These are phyloP conservation scores for Capronia americana DNA, from an alignment of 2,329 filamentous ascomycete species.

Conservation along the genomic window DNA sequence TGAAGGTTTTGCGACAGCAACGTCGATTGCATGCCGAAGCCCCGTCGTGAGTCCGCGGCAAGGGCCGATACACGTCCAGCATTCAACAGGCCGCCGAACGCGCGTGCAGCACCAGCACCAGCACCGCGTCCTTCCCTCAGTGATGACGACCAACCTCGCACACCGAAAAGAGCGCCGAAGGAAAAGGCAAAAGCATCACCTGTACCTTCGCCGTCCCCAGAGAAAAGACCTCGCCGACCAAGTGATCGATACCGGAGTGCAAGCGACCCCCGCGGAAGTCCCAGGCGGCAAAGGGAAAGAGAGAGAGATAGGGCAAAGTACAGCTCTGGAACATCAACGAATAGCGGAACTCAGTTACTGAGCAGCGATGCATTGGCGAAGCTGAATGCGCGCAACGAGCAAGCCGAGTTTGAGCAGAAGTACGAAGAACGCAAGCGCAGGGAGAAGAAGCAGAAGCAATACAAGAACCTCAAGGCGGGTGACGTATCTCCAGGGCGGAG, in stretches of 20 bases:
- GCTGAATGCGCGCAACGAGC: slow-evolving; percentile 68
- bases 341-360: slow-evolving; percentile 53
- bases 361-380: slow-evolving; percentile 67
- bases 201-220: slow-evolving; percentile 33
- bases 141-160: slow-evolving; percentile 22
- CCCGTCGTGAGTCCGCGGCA: slow-evolving; percentile 40
- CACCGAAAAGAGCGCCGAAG: slow-evolving; percentile 31
- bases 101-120: slow-evolving; percentile 38
- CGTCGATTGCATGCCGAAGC: slow-evolving; percentile 39
- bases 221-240: slow-evolving; percentile 29
- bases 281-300: slow-evolving; percentile 30
- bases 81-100: slow-evolving; percentile 42
- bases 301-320: slow-evolving; percentile 42
- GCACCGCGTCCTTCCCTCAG: slow-evolving; percentile 15
- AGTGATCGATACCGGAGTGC: slow-evolving; percentile 44
- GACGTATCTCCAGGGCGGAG: slow-evolving; percentile 47
- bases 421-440: slow-evolving; percentile 49
- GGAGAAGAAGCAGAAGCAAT: slow-evolving; percentile 48
- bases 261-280: slow-evolving; percentile 32
- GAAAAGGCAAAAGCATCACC: slow-evolving; percentile 36
- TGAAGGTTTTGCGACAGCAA: slow-evolving; percentile 19
- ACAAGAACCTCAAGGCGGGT: slow-evolving; percentile 41
- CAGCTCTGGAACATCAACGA: slow-evolving; percentile 51
- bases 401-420: slow-evolving; percentile 55
- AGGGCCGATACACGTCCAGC: slow-evolving; percentile 43